Percentiles rank a stretch among this genome's conserved stretches.
phyloP scores from a whole-genome alignment of 495 filamentous ascomycete genomes.

The Aspergillus baeticus region DNA sequence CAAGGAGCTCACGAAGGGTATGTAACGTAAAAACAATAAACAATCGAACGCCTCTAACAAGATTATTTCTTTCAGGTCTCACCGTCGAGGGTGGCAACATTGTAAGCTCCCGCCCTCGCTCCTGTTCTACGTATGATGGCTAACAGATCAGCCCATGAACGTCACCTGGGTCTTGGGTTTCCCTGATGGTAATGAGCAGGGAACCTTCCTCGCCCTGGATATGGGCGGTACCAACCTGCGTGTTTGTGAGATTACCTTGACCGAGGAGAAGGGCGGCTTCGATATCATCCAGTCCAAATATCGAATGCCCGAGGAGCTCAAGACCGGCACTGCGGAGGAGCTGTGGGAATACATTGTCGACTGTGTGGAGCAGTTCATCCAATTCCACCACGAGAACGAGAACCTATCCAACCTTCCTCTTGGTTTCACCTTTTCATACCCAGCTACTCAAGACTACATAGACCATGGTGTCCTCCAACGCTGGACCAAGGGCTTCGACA shows the following conservation, averaged over 20 bases:
- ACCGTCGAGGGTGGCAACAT: constrained; percentile 88
- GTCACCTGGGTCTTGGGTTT: constrained; percentile 97
- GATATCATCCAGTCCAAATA: constrained; percentile 99
- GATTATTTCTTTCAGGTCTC: constrained; percentile 53
- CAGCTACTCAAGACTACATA: constrained; percentile 93
- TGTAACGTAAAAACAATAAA: constrained; percentile 13
- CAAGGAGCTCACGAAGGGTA: constrained; percentile 84
- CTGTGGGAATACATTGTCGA: constrained; percentile 98
- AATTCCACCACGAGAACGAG: constrained; percentile 79
- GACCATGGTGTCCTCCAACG: constrained; percentile 94
- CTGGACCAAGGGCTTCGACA: constrained; percentile 99
- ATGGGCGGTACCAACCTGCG: constrained; percentile 99
- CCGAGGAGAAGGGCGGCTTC: constrained; percentile 89
- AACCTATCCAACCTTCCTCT: constrained; percentile 65
- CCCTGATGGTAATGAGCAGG: constrained; percentile 84
- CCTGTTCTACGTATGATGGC: neutral
- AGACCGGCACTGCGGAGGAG: constrained; percentile 85
- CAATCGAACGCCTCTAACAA: constrained; percentile 1
- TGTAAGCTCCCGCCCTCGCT: constrained; percentile 51
- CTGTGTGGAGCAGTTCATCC: constrained; percentile 93
- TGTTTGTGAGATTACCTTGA: constrained; percentile 93
- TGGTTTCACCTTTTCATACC: constrained; percentile 98
- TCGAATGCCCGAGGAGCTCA: constrained; percentile 92
- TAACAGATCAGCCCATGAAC: constrained; percentile 82
- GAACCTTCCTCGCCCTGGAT: constrained; percentile 90